phyloP scores from a whole-genome alignment of 768 basidiomycete genomes.

The Serendipita vermifera region DNA sequence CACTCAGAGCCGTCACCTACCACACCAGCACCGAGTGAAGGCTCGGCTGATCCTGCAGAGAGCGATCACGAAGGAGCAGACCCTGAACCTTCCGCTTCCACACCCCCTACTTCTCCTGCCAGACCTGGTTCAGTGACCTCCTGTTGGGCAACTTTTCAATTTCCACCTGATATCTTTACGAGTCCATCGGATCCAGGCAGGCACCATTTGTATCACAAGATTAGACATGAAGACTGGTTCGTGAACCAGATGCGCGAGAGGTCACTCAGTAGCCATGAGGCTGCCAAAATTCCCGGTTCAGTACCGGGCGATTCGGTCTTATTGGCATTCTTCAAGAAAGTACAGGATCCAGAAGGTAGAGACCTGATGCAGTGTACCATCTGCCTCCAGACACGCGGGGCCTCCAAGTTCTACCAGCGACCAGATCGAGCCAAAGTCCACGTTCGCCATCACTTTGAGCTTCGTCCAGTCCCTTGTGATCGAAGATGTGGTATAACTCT shows the following conservation, averaged over 20 bases:
- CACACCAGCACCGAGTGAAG: neutral
- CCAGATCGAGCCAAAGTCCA: neutral
- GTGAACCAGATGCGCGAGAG: neutral
- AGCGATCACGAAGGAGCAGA: conserved; percentile 1
- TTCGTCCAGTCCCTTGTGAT: neutral
- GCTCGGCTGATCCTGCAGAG: conserved; percentile 1
- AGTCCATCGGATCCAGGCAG: neutral
- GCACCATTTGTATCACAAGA: neutral
- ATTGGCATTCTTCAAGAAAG: neutral
- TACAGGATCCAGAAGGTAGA: neutral
- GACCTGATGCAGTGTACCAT: neutral
- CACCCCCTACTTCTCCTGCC: neutral
- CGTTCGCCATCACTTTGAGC: conserved; percentile 4
- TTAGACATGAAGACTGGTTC: neutral
- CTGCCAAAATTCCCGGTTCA: neutral
- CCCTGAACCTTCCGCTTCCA: neutral
- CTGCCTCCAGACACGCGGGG: neutral
- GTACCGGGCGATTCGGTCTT: conserved; percentile 2
- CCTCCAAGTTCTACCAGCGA: neutral
- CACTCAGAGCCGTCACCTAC: too few relatives aligned
- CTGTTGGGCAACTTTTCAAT: neutral
- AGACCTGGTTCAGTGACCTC: neutral
- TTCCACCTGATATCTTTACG: neutral
- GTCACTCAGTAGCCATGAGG: too few relatives aligned
- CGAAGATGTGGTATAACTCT: neutral